phyloP scores from a whole-genome alignment of 331 rosid genomes.

The Spiraea crenata region DNA sequence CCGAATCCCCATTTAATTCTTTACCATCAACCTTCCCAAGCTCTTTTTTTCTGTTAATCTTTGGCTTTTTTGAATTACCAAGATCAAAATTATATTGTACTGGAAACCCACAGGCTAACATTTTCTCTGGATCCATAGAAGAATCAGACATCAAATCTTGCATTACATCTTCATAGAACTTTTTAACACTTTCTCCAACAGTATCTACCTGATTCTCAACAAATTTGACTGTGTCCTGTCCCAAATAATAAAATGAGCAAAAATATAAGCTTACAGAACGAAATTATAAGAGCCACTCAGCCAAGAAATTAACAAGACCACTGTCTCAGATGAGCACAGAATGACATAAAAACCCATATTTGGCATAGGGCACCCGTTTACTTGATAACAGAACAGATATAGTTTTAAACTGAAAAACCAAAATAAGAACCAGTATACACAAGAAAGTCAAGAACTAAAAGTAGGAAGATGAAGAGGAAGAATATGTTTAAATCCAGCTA shows the following conservation, averaged over 20 bases:
- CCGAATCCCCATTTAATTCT: conserved; percentile 29
- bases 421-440: not conserved
- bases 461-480: not conserved
- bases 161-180: conserved; percentile 65
- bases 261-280: conserved; percentile 5
- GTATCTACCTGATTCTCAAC: conserved; percentile 80
- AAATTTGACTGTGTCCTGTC: conserved; percentile 70
- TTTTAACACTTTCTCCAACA: conserved; percentile 73
- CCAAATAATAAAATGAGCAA: conserved; percentile 24
- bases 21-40: conserved; percentile 22
- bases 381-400: conserved; percentile 1
- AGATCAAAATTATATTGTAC: conserved; percentile 33
- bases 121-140: conserved; percentile 38
- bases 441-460: not conserved
- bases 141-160: conserved; percentile 63
- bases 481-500: not conserved
- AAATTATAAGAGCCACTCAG: conserved; percentile 6
- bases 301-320: conserved; percentile 16
- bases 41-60: conserved; percentile 31
- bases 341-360: conserved; percentile 15
- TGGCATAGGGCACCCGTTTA: conserved; percentile 10
- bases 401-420: conserved; percentile 1
- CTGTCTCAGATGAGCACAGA: conserved; percentile 2
- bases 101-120: conserved; percentile 28
- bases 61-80: conserved; percentile 32